Percentiles rank a stretch among this genome's conserved stretches.
These are phyloP conservation scores for Sporisorium iseilematis-ciliati DNA, from an alignment of 1,284 basidiomycete species.

Conservation along the genomic window DNA sequence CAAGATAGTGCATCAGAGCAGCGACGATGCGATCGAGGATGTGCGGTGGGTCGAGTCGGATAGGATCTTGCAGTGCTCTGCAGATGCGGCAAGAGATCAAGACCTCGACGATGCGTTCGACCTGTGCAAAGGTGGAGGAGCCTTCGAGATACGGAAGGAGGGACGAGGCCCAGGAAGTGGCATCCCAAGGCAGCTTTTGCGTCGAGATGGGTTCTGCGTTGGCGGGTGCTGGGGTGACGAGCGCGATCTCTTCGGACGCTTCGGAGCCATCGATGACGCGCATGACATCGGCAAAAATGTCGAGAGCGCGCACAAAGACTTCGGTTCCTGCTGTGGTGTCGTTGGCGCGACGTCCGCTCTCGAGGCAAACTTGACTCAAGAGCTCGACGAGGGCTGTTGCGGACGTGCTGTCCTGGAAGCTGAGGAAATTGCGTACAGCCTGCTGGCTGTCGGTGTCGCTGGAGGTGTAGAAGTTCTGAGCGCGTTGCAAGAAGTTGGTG, in stretches of 20 bases:
- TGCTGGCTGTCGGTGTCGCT: constrained; percentile 52
- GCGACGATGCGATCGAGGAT: constrained; percentile 39
- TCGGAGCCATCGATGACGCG: constrained; percentile 43
- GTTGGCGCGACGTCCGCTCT: constrained; percentile 9
- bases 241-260: constrained; percentile 29
- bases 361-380: constrained; percentile 24
- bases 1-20: constrained; percentile 82
- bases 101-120: constrained; percentile 49
- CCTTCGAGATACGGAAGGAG: constrained; percentile 34
- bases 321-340: constrained; percentile 11
- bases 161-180: constrained; percentile 20
- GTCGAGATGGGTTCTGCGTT: constrained; percentile 3
- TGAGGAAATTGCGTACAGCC: constrained; percentile 40
- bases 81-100: constrained; percentile 55
- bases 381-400: constrained; percentile 37
- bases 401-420: constrained; percentile 40
- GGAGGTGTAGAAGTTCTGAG: constrained; percentile 39
- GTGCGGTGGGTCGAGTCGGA: constrained; percentile 33
- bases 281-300: constrained; percentile 48
- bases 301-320: constrained; percentile 41
- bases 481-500: constrained; percentile 36
- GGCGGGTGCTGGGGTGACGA: constrained; percentile 14
- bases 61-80: constrained; percentile 31
- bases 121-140: constrained; percentile 42
- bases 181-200: constrained; percentile 39